Conservation (phyloP, 176 grass and related monocot species). For the Triticum timopheevii region DNA sequence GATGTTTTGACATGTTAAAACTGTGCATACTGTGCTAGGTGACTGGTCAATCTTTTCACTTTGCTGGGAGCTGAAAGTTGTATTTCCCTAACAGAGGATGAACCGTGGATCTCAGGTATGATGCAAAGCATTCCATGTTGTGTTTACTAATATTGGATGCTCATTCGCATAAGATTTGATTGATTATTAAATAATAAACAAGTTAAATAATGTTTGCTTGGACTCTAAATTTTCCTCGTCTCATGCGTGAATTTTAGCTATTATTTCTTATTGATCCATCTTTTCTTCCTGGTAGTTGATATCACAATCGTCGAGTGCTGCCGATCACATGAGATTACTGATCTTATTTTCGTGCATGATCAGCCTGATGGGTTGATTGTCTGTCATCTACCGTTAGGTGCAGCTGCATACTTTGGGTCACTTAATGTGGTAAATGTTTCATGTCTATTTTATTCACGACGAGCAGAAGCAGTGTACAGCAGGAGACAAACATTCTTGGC, state of each 20-base stretch:
- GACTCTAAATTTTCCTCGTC: background rate
- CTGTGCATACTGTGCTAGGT: no score
- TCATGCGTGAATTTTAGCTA: background rate
- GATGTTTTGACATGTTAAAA: no score
- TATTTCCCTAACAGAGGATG: background rate
- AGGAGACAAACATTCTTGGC: background rate
- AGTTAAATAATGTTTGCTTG: no score
- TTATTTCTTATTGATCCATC: background rate
- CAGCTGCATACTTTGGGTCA: constrained; percentile 88
- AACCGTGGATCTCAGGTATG: constrained; percentile 84
- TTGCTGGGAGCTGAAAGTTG: no score
- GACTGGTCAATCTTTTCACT: no score
- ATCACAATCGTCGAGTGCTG: constrained; percentile 79
- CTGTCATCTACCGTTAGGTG: constrained; percentile 74
- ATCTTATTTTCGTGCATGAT: constrained; percentile 81
- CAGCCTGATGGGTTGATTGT: constrained; percentile 87
- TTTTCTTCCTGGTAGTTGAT: constrained; percentile 52
- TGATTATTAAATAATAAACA: no score
- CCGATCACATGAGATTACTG: constrained; percentile 72
- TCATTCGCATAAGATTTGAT: no score
- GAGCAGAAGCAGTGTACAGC: background rate
- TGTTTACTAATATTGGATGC: background rate
- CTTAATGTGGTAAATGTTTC: constrained; percentile 80
- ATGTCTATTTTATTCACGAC: background rate
- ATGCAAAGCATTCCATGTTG: background rate